Percentiles rank a stretch among this genome's conserved stretches.
These are phyloP conservation scores for Penicillium olsonii DNA, from an alignment of 2,329 filamentous ascomycete species.

Conservation along the genomic window DNA sequence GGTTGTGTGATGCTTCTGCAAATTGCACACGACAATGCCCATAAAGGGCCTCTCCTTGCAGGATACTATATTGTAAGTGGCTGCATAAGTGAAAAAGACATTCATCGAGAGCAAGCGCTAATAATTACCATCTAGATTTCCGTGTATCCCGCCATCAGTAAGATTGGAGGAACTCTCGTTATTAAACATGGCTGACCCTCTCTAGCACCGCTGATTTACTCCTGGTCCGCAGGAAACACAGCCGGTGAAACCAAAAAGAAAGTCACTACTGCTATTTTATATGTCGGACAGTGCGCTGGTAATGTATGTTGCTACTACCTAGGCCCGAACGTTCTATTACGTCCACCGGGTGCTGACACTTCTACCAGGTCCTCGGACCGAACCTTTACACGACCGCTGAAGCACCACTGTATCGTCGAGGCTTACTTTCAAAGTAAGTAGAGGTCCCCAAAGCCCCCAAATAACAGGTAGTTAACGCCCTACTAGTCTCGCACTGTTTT, in stretches of 20 bases:
- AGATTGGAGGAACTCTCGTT: slow-evolving; percentile 8
- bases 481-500: slow-evolving; percentile 57
- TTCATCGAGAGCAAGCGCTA: neutral
- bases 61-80: slow-evolving; percentile 57
- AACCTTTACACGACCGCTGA: slow-evolving; percentile 64
- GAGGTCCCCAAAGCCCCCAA: neutral
- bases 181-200: slow-evolving; percentile 13
- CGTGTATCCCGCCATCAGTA: slow-evolving; percentile 60
- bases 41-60: slow-evolving; percentile 55
- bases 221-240: slow-evolving; percentile 65
- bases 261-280: slow-evolving; percentile 63
- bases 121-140: slow-evolving; percentile 45
- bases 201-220: slow-evolving; percentile 66
- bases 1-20: slow-evolving; percentile 58
- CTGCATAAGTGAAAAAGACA: too few species aligned
- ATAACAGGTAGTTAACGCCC: slow-evolving; percentile 11
- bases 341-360: neutral
- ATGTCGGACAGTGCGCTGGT: slow-evolving; percentile 65
- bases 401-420: slow-evolving; percentile 59
- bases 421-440: slow-evolving; percentile 57
- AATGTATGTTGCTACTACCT: slow-evolving; percentile 46
- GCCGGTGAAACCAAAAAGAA: slow-evolving; percentile 72
- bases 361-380: slow-evolving; percentile 58
- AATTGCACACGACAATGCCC: slow-evolving; percentile 47
- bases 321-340: neutral